These are phyloP conservation scores for Gaultheria prostrata DNA, from an alignment of 148 eudicot genomes.

Conservation along the genomic window DNA sequence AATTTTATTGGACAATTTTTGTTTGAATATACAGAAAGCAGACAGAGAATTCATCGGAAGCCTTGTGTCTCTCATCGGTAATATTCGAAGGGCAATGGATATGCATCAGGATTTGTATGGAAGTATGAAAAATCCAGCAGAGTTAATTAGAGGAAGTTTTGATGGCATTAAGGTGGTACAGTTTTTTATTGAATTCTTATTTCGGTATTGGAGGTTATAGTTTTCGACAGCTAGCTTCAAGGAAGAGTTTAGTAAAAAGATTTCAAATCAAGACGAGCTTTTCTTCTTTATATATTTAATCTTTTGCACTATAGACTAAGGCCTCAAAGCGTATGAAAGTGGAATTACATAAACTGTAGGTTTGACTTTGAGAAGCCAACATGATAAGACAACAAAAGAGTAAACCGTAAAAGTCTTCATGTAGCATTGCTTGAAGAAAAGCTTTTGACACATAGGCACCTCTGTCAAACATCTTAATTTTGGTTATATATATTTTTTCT, in stretches of 20 bases:
- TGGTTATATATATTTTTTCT: no score
- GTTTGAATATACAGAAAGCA: conserved; percentile 52
- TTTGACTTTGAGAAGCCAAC: no score
- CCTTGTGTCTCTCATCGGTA: conserved; percentile 47
- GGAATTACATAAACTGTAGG: neutral
- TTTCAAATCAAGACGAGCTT: neutral
- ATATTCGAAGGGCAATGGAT: conserved; percentile 40
- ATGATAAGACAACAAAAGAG: no score
- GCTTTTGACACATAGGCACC: no score
- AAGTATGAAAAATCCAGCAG: conserved; percentile 41
- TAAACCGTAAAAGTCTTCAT: no score
- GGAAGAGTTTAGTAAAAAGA: no score
- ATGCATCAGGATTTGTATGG: conserved; percentile 38
- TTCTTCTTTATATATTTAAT: neutral
- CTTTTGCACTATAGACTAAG: neutral
- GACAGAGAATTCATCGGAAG: conserved; percentile 51
- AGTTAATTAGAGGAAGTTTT: conserved; percentile 73
- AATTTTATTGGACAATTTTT: neutral
- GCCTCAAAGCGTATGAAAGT: neutral
- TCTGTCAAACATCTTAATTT: no score
- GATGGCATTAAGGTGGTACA: conserved; percentile 73
- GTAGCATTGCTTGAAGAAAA: no score
- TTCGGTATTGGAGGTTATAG: neutral
- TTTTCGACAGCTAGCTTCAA: neutral
- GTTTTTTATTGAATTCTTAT: neutral